Conservation (phyloP, 371 early-diverging fungal species). For the Mortierella sp. region DNA sequence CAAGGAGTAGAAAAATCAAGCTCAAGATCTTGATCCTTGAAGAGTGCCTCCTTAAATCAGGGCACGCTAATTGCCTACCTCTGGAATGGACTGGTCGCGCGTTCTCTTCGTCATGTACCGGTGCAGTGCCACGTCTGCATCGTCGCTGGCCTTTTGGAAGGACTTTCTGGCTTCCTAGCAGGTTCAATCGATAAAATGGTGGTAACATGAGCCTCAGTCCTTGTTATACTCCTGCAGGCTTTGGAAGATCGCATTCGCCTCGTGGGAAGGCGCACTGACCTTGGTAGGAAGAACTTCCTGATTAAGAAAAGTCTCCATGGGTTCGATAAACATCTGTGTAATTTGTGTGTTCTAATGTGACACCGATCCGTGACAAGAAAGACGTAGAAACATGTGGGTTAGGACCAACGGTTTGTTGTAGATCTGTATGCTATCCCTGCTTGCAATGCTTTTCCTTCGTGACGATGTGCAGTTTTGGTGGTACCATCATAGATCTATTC, state of each 20-base stretch:
- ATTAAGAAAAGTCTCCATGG: slow-evolving; percentile 73
- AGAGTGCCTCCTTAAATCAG: slow-evolving; percentile 27
- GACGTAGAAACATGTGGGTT: background rate
- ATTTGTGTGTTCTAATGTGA: slow-evolving; percentile 72
- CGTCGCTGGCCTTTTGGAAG: slow-evolving; percentile 78
- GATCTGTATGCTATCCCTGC: background rate
- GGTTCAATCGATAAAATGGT: background rate
- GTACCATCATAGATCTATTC: slow-evolving; percentile 73
- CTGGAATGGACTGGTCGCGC: slow-evolving; percentile 70
- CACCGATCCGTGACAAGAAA: slow-evolving; percentile 6
- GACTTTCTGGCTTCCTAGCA: slow-evolving; percentile 72
- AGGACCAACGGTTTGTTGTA: background rate
- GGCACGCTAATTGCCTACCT: slow-evolving; percentile 56
- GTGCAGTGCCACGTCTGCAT: slow-evolving; percentile 71
- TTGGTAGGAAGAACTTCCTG: slow-evolving; percentile 71
- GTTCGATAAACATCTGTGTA: slow-evolving; percentile 74
- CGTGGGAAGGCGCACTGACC: slow-evolving; percentile 62
- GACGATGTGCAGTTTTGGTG: no score
- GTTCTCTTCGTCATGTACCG: slow-evolving; percentile 75
- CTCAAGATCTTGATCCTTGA: background rate
- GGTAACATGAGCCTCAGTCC: background rate
- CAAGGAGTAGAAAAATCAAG: background rate
- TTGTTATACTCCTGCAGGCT: background rate
- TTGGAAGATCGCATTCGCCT: background rate
- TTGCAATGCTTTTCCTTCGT: background rate